A percentile compares a stretch with the other conserved stretches of the same genome.
Evolutionary conservation across 305 asterid species (phyloP).

Genomic region (Solanum hybrid): DNA sequence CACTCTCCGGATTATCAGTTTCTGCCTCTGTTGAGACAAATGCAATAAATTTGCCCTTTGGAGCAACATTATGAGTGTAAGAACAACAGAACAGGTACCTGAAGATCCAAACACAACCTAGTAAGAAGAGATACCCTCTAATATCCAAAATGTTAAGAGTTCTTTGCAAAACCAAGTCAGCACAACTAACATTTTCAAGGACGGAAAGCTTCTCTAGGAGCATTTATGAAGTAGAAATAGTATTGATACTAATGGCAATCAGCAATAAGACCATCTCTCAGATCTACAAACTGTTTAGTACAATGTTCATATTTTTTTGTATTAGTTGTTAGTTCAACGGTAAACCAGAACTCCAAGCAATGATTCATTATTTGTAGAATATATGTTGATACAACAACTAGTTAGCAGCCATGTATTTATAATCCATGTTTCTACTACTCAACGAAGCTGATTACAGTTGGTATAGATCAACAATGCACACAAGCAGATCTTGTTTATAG

Average conservation of each 20-base stretch:
- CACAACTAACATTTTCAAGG: neutral
- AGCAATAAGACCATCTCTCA: neutral
- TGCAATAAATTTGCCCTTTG: slow-evolving; percentile 87
- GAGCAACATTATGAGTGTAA: slow-evolving; percentile 93
- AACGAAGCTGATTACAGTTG: neutral
- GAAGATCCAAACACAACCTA: slow-evolving; percentile 5
- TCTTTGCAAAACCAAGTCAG: neutral
- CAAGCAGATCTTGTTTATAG: neutral
- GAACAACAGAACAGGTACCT: slow-evolving; percentile 97
- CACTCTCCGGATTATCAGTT: slow-evolving; percentile 74
- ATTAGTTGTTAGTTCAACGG: neutral
- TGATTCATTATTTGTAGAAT: neutral
- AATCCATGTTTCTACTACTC: neutral
- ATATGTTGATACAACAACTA: neutral
- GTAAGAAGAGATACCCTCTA: neutral
- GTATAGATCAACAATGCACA: neutral
- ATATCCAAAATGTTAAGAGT: neutral
- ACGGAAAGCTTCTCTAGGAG: neutral
- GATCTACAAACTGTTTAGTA: neutral
- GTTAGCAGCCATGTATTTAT: neutral
- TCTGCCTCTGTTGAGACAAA: slow-evolving; percentile 94
- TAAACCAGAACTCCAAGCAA: neutral
- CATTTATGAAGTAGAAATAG: neutral
- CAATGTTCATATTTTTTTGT: neutral
- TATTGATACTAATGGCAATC: neutral